Evolutionary conservation across 176 grass and related monocot species (phyloP).

Genomic region (Triticum aestivum): DNA sequence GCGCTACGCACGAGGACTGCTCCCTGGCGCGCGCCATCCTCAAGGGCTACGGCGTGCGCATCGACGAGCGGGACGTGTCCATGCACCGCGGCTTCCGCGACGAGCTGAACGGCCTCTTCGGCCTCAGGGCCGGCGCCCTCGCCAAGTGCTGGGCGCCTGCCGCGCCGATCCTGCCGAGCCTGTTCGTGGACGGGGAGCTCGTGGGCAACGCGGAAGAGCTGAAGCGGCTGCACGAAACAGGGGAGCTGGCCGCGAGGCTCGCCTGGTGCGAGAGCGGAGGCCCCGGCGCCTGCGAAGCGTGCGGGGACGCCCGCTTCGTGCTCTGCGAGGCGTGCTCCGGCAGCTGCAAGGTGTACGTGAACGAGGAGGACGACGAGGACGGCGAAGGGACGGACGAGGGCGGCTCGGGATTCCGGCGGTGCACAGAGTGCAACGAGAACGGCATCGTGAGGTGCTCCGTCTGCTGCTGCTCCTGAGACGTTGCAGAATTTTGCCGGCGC

Average conservation of each 20-base stretch:
- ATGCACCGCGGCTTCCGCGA: slow-evolving; percentile 84
- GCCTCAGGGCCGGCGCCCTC: not conserved
- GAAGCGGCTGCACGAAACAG: slow-evolving; percentile 80
- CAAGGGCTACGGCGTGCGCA: slow-evolving; percentile 58
- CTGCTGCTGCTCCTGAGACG: slow-evolving; percentile 45
- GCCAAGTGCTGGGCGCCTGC: slow-evolving; percentile 34
- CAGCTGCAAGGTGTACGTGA: slow-evolving; percentile 81
- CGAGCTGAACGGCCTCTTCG: slow-evolving; percentile 53
- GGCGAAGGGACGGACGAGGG: not conserved
- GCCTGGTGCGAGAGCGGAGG: slow-evolving; percentile 41
- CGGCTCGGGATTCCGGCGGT: slow-evolving; percentile 59
- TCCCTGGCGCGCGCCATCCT: slow-evolving; percentile 63
- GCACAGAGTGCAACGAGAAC: slow-evolving; percentile 88
- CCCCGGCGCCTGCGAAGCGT: slow-evolving; percentile 52
- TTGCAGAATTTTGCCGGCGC: not conserved
- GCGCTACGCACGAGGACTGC: slow-evolving; percentile 83
- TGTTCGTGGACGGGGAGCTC: slow-evolving; percentile 65
- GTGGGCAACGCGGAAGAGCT: slow-evolving; percentile 73
- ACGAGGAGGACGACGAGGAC: slow-evolving; percentile 12
- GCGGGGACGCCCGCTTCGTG: slow-evolving; percentile 84
- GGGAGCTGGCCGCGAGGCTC: slow-evolving; percentile 54
- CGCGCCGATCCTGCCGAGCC: slow-evolving; percentile 43
- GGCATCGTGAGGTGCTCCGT: slow-evolving; percentile 81
- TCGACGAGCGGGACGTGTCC: slow-evolving; percentile 96
- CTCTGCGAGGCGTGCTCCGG: slow-evolving; percentile 83